Evolutionary conservation across 306 rosid genomes (phyloP).

Genomic region (Cucumis sativus): DNA sequence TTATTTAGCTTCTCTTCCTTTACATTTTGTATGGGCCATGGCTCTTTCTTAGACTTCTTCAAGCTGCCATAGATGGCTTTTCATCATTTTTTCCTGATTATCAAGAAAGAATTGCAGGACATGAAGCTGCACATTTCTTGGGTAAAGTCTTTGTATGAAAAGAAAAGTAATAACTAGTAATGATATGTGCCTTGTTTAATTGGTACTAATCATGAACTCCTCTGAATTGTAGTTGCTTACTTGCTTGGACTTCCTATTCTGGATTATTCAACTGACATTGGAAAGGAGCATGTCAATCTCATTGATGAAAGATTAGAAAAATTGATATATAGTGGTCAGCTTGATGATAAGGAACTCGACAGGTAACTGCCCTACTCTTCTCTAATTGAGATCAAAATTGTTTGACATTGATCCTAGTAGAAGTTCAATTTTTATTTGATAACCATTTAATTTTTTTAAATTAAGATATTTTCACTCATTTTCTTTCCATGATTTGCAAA

Average conservation of each 20-base stretch:
- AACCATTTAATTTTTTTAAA: too few species aligned
- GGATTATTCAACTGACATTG: conserved; percentile 80
- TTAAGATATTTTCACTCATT: too few species aligned
- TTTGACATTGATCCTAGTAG: background rate
- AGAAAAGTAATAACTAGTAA: background rate
- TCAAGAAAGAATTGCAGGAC: conserved; percentile 80
- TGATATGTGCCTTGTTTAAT: background rate
- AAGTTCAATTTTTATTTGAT: background rate
- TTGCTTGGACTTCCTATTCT: conserved; percentile 80
- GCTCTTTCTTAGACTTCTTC: conserved; percentile 64
- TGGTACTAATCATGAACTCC: background rate
- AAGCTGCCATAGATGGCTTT: conserved; percentile 80
- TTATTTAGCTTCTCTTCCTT: background rate
- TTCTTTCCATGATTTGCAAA: too few species aligned
- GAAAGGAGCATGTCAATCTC: conserved; percentile 94
- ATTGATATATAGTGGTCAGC: conserved; percentile 76
- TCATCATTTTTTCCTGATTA: conserved; percentile 86
- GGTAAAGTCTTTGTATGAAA: conserved; percentile 24
- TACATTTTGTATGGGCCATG: background rate
- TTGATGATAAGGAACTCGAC: conserved; percentile 80
- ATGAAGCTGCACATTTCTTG: conserved; percentile 93
- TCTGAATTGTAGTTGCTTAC: conserved; percentile 42
- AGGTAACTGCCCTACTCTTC: conserved; percentile 17
- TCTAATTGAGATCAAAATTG: background rate
- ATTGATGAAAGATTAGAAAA: conserved; percentile 73